Conservation (phyloP, 345 rosid genomes). For the Moringa oleifera region DNA sequence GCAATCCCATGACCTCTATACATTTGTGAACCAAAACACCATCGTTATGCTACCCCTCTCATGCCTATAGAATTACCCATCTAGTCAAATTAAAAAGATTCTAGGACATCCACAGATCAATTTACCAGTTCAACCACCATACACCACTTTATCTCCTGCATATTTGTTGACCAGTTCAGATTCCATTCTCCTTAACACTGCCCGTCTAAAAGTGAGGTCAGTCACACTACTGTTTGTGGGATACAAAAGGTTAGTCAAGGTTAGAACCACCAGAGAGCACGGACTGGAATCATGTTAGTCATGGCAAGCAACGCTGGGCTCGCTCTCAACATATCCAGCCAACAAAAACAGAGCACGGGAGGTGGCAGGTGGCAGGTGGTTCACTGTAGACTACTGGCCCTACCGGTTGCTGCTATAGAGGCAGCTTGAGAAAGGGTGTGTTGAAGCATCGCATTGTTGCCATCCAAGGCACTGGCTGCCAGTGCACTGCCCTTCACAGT, state of each 20-base stretch:
- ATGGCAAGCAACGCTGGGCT: constrained; percentile 38
- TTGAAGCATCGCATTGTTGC: constrained; percentile 39
- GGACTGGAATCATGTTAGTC: constrained; percentile 51
- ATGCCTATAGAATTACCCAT: constrained; percentile 1
- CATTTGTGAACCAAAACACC: constrained; percentile 18
- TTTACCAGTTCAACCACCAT: no score
- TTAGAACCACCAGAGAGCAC: constrained; percentile 19
- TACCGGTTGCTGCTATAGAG: constrained; percentile 46
- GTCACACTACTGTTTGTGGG: constrained; percentile 12
- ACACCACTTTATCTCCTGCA: no score
- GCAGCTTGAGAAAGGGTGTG: constrained; percentile 36
- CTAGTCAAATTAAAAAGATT: background rate
- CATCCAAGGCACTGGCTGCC: constrained; percentile 39
- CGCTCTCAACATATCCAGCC: constrained; percentile 53
- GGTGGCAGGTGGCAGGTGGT: constrained; percentile 21
- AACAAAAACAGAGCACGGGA: constrained; percentile 6
- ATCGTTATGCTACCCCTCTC: constrained; percentile 11
- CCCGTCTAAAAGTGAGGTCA: constrained; percentile 14
- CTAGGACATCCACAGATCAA: constrained; percentile 4
- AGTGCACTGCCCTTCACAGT: constrained; percentile 46
- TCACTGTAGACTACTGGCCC: constrained; percentile 43
- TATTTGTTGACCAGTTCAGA: background rate
- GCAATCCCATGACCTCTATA: constrained; percentile 22
- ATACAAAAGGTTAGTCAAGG: constrained; percentile 20
- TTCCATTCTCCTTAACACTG: background rate